Evolutionary conservation across 1,284 basidiomycete genomes (phyloP), one percentile per base, ranked within the genome.

Genomic region (Pseudozyma sp.): DNA sequence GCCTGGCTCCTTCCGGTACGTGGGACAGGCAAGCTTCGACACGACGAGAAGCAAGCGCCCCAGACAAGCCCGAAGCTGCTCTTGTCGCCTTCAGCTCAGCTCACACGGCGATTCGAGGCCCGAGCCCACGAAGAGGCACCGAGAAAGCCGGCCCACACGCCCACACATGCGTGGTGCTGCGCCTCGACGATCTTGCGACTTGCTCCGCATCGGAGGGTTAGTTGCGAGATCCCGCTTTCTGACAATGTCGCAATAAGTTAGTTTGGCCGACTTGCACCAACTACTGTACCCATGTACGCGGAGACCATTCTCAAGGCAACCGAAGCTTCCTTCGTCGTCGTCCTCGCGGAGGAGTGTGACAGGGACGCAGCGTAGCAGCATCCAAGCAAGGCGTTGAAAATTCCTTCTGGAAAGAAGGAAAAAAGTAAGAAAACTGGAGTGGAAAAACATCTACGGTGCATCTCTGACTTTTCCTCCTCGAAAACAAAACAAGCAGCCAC

Each of bases 401-500:
- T 56, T 60, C 55, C 57, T 60, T 67, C 57, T 60, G 24, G 8
- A 47, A 39, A 60, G 57, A 60, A 67, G 11, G 42, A 51, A 52
- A 43, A 34, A 37, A 24, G 24, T 3, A 35, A 31, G 17, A 45
- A 47, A 55, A 46, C 24, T 24, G 24, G 24, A 24, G 24, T 24
- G 46, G 44, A 60, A 60, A 56, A 51, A 52, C 47, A 50, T 67
- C 53, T 67, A 67, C 64, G 5, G 24, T 51, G 63, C 56, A 59
- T 42, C 43, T 24, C 24, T n/a, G 47, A n/a, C 46, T 55, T 37
- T 37, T 37, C 9, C 9, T 14, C 35, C 44, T 48, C 24, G 30
- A 43, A 30, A 53, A 24, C 19, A 52, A 54, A 42, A 54, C 45
- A 54, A 10, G 11, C 29, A 24, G 45, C 54, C 54, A 24, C 52